Evolutionary conservation across 768 basidiomycete species (phyloP).

Genomic region (Termitomyces sp.): DNA sequence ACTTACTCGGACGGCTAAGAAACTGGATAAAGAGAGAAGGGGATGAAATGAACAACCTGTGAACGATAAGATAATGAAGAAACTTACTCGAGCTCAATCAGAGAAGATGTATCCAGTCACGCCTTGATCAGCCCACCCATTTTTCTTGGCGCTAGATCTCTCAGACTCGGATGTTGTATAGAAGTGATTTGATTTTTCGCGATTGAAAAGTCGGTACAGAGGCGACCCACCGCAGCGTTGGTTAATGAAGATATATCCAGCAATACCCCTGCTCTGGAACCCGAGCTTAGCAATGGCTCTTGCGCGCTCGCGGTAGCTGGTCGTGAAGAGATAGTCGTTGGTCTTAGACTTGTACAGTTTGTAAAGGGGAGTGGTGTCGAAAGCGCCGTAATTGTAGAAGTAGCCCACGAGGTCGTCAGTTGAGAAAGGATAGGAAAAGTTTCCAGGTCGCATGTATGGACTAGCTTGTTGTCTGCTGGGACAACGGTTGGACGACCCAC

Average conservation of each 20-base stretch:
- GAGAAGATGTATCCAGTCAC: constrained; percentile 6
- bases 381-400: not conserved
- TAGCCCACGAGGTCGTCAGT: not conserved
- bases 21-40: no score
- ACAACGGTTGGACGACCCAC: not conserved
- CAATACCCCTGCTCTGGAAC: constrained; percentile 3
- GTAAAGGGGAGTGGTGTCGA: constrained; percentile 3
- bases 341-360: constrained; percentile 1
- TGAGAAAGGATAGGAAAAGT: not conserved
- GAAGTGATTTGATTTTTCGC: constrained; percentile 4
- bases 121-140: constrained; percentile 9
- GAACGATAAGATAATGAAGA: no score
- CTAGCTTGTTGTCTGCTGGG: not conserved
- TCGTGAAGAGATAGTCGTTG: constrained; percentile 11
- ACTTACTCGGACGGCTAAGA: not conserved
- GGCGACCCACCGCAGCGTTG: constrained; percentile 6
- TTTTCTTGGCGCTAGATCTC: not conserved
- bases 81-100: not conserved
- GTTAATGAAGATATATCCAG: constrained; percentile 5
- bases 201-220: constrained; percentile 11
- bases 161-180: constrained; percentile 6
- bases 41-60: no score
- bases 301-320: constrained; percentile 3
- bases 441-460: constrained; percentile 4
- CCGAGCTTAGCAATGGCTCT: not conserved